phyloP scores from a whole-genome alignment of 306 rosid genomes.

The Pueraria montana region DNA sequence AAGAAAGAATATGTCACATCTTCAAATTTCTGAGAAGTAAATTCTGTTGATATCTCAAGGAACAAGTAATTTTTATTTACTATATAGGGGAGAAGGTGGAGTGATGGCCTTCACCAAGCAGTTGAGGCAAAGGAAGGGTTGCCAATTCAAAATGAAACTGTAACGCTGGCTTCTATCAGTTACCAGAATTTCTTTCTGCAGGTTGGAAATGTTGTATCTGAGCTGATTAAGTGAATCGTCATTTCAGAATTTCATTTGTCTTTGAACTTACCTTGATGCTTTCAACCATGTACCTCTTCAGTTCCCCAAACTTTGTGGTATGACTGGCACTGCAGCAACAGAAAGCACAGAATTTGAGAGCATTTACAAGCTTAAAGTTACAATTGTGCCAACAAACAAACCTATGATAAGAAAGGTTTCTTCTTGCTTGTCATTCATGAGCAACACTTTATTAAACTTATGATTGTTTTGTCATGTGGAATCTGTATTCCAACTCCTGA shows the following conservation, averaged over 20 bases:
- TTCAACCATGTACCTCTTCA: constrained; percentile 51
- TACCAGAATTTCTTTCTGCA: constrained; percentile 99
- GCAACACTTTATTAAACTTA: constrained; percentile 26
- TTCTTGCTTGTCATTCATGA: constrained; percentile 43
- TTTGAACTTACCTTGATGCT: constrained; percentile 42
- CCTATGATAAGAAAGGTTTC: constrained; percentile 96
- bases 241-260: constrained; percentile 39
- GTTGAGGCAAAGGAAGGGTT: constrained; percentile 99
- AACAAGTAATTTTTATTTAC: constrained; percentile 35
- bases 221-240: constrained; percentile 28
- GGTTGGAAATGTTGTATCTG: constrained; percentile 63
- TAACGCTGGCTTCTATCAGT: constrained; percentile 96
- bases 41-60: constrained; percentile 45
- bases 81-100: constrained; percentile 96
- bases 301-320: constrained; percentile 99
- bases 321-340: constrained; percentile 99
- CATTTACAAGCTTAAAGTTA: constrained; percentile 97
- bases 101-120: constrained; percentile 99
- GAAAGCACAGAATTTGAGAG: constrained; percentile 98
- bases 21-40: constrained; percentile 38
- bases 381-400: constrained; percentile 94
- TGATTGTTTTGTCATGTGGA: constrained; percentile 37
- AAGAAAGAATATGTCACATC: constrained; percentile 22
- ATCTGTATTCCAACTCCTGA: constrained; percentile 5
- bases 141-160: constrained; percentile 96